Evolutionary conservation across 176 grass and related monocot species (phyloP), one percentile per base, ranked within the genome.

Genomic region (Zizania latifolia): DNA sequence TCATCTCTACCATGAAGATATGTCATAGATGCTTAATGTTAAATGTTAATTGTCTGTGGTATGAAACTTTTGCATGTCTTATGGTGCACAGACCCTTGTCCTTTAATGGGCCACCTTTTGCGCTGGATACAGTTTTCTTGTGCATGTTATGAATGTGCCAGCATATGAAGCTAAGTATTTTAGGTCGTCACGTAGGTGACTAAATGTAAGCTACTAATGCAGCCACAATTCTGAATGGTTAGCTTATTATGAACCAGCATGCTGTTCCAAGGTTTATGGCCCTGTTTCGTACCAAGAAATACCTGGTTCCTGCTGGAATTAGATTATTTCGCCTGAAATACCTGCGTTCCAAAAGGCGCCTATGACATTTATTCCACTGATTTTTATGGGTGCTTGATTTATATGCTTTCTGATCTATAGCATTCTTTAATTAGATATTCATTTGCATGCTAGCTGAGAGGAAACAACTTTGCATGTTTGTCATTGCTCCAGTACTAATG

Each of bases 1-100:
- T 90, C 87, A 99, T 74, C 95, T 99, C 54, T 99, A 99, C 82
- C 91, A 94, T 60, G 95, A 99, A 78, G 95, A 99, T 60, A 62
- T 84, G 72, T 80, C 85, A 43, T 86, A 89, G 80, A 67, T 86
- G 71, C 32, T 33, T 62, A 64, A 46, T 61, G 5, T 51, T 81
- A 68, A 64, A 46, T 61, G 5, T 51, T 81, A 68, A 41, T 64
- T 79, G 62, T 75, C 58, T 82, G 68, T 72, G 46, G 19, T 79
- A 59, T 79, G 37, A 68, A 68, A 72, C 41, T 83, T 66, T 60
- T 48, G 16, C 30, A 43, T 54, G 44, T 45, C 68, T 59, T 58
- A 16, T 73, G 16, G 50, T 70, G 26, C 34, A 12, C 31, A 8
- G 21, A 76, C 37, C 8, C 14, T 62, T 81, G 27, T 53, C 68